Evolutionary conservation across 2,329 filamentous ascomycete genomes (phyloP).

Genomic region (Nothophoma quercina): DNA sequence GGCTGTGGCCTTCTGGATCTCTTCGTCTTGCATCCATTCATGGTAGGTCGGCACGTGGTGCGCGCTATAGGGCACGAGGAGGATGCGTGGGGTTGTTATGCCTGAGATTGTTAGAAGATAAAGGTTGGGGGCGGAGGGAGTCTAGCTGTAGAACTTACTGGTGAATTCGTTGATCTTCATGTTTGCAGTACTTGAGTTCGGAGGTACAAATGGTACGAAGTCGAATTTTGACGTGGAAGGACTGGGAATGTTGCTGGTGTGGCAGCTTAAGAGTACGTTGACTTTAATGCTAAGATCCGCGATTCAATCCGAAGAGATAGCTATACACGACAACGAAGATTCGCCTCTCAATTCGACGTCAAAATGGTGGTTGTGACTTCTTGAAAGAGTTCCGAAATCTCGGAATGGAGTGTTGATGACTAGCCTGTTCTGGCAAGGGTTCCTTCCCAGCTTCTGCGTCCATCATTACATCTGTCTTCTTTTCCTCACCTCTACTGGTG

Average conservation of each 20-base stretch:
- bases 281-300: too few relatives aligned
- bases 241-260: too few relatives aligned
- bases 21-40: conserved; percentile 87
- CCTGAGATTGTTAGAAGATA: conserved; percentile 59
- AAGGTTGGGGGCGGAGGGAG: background rate
- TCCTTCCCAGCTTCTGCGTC: background rate
- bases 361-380: background rate
- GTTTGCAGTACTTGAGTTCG: background rate
- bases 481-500: background rate
- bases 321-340: too few relatives aligned
- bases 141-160: conserved; percentile 33
- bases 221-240: too few relatives aligned
- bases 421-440: conserved; percentile 12
- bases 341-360: background rate
- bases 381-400: conserved; percentile 10
- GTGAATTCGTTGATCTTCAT: conserved; percentile 55
- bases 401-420: conserved; percentile 8
- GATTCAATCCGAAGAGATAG: background rate
- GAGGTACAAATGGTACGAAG: too few relatives aligned
- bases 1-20: conserved; percentile 83
- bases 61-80: conserved; percentile 83
- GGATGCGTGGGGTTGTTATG: conserved; percentile 68
- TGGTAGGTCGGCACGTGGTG: conserved; percentile 87
- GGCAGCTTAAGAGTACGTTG: too few relatives aligned
- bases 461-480: background rate